Conservation (phyloP, 2,329 filamentous ascomycete species). For the Metarhizium robertsii region DNA sequence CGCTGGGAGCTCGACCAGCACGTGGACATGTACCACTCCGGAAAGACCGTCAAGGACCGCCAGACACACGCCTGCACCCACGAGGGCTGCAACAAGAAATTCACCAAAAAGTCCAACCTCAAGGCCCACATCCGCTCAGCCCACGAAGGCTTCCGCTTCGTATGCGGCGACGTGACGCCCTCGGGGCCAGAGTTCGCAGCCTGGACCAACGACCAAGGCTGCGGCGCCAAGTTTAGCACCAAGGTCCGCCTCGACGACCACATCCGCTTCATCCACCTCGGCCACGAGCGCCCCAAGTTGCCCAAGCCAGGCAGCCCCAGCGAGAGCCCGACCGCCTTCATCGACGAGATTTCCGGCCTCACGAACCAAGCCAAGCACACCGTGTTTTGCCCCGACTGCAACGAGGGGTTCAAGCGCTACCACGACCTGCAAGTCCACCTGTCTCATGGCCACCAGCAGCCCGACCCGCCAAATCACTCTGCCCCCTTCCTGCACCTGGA, state of each 20-base stretch:
- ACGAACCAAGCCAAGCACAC: constrained; percentile 31
- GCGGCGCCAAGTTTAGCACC: constrained; percentile 64
- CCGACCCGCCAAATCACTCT: constrained; percentile 10
- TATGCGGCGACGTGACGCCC: constrained; percentile 66
- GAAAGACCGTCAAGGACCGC: constrained; percentile 49
- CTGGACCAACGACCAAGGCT: constrained; percentile 62
- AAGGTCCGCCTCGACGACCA: constrained; percentile 79
- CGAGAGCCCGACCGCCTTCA: constrained; percentile 17
- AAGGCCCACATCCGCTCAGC: constrained; percentile 68
- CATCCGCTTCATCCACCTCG: constrained; percentile 69
- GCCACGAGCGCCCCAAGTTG: constrained; percentile 35
- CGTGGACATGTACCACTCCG: constrained; percentile 67
- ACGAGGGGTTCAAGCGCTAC: constrained; percentile 37
- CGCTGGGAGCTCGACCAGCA: constrained; percentile 64
- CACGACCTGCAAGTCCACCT: constrained; percentile 41
- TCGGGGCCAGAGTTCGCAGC: constrained; percentile 43
- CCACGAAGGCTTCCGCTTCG: constrained; percentile 67
- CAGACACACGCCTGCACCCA: constrained; percentile 59
- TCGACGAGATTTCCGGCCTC: constrained; percentile 35
- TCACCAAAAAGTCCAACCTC: constrained; percentile 77
- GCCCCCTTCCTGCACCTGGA: constrained; percentile 14
- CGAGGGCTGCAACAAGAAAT: constrained; percentile 61
- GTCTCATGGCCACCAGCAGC: constrained; percentile 17
- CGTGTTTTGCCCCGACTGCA: constrained; percentile 36
- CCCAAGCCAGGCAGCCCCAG: constrained; percentile 10